phyloP scores from a whole-genome alignment of 2,329 filamentous ascomycete genomes.

The Aspergillus chevalieri region DNA sequence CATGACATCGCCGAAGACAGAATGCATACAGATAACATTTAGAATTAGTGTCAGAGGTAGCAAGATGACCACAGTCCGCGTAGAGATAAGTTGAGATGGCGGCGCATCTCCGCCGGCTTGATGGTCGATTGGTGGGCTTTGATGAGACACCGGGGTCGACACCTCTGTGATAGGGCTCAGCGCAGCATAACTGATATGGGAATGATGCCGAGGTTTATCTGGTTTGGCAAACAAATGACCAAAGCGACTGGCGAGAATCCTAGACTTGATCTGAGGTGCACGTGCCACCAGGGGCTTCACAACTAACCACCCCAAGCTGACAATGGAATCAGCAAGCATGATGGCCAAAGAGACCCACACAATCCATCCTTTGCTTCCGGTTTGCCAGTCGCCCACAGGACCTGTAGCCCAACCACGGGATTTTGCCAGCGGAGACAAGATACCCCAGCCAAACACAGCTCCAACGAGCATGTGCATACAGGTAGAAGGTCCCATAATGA shows the following conservation, averaged over 20 bases:
- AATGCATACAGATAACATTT: conserved; percentile 73
- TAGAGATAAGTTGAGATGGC: conserved; percentile 70
- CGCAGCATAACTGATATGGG: conserved; percentile 27
- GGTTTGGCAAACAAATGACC: conserved; percentile 21
- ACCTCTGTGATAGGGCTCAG: conserved; percentile 19
- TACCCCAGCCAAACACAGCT: conserved; percentile 80
- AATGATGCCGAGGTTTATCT: conserved; percentile 10
- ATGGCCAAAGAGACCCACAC: conserved; percentile 94
- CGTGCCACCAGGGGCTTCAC: conserved; percentile 55
- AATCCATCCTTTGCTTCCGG: conserved; percentile 95
- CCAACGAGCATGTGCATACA: conserved; percentile 94
- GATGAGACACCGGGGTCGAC: conserved; percentile 10
- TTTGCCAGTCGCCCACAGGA: conserved; percentile 79
- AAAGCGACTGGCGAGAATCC: conserved; percentile 23
- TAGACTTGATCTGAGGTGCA: conserved; percentile 30
- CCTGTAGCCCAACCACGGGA: conserved; percentile 82
- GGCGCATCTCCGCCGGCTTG: conserved; percentile 67
- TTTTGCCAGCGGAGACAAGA: conserved; percentile 86
- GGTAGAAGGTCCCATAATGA: conserved; percentile 96
- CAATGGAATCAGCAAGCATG: conserved; percentile 88
- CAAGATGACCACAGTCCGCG: conserved; percentile 64
- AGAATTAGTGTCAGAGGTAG: conserved; percentile 70
- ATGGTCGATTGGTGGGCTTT: conserved; percentile 23
- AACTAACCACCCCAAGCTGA: conserved; percentile 76
- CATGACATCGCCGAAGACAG: conserved; percentile 77